phyloP scores from a whole-genome alignment of 768 basidiomycete species.

The Gyrodon lividus region DNA sequence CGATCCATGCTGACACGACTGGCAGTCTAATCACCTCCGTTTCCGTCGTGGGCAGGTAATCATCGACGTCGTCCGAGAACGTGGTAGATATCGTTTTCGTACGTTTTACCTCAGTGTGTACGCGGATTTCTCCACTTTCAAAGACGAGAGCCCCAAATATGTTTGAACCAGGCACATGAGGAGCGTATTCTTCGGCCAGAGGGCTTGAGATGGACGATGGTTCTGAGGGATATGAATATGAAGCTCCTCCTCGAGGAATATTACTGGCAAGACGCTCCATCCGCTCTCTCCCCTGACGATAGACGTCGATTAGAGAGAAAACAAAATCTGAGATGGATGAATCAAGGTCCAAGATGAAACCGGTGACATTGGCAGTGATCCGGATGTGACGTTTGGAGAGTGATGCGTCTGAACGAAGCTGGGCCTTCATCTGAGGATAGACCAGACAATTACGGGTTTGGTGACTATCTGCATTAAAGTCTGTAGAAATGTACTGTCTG shows the following conservation, averaged over 20 bases:
- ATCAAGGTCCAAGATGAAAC: constrained; percentile 84
- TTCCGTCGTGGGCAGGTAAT: constrained; percentile 44
- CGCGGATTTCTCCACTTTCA: constrained; percentile 78
- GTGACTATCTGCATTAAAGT: constrained; percentile 73
- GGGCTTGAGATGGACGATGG: constrained; percentile 4
- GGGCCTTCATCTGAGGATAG: constrained; percentile 80
- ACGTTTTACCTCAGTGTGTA: constrained; percentile 55
- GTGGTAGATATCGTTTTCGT: constrained; percentile 36
- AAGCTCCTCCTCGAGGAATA: constrained; percentile 39
- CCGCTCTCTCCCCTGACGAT: constrained; percentile 75
- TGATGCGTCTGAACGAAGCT: constrained; percentile 57
- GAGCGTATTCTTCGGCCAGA: constrained; percentile 13
- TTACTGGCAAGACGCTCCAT: constrained; percentile 64
- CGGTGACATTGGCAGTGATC: constrained; percentile 71
- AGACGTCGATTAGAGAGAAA: constrained; percentile 83
- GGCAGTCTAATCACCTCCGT: constrained; percentile 74
- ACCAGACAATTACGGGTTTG: constrained; percentile 66
- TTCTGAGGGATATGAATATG: constrained; percentile 8
- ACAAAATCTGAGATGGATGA: constrained; percentile 75
- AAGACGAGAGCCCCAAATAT: constrained; percentile 71
- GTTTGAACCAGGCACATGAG: constrained; percentile 50
- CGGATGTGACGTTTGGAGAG: constrained; percentile 52
- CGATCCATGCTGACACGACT: constrained; percentile 76
- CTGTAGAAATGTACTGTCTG: constrained; percentile 63
- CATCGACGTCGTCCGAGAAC: constrained; percentile 47